Evolutionary conservation across 148 eudicot genomes (phyloP).

Genomic region (Rhododendron mucronatum): DNA sequence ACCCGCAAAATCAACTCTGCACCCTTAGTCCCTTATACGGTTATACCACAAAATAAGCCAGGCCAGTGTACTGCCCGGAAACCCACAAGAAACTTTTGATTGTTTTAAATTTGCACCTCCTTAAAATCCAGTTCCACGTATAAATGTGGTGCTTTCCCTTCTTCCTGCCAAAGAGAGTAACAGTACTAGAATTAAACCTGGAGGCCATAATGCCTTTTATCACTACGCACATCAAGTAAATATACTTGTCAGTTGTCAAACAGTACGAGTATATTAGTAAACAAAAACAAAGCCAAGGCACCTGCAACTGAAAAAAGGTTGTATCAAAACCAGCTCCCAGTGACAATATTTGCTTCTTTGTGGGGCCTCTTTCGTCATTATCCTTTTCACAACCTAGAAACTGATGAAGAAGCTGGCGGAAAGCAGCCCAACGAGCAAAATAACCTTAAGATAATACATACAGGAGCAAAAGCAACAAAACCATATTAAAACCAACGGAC

Average conservation of each 20-base stretch:
- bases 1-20: not conserved
- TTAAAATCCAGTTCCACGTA: constrained; percentile 95
- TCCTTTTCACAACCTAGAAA: constrained; percentile 57
- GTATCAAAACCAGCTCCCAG: constrained; percentile 99
- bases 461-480: not conserved
- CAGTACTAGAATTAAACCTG: not conserved
- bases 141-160: constrained; percentile 81
- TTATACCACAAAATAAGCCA: not conserved
- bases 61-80: not conserved
- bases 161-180: constrained; percentile 53
- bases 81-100: not conserved
- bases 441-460: constrained; percentile 48
- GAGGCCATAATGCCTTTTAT: constrained; percentile 4
- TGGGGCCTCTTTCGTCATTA: constrained; percentile 22
- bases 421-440: constrained; percentile 90
- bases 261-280: not conserved
- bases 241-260: not conserved
- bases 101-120: constrained; percentile 52
- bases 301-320: constrained; percentile 94
- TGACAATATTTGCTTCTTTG: constrained; percentile 86
- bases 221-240: not conserved
- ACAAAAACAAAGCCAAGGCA: constrained; percentile 12
- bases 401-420: constrained; percentile 74
- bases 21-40: not conserved
- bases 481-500: not conserved